A percentile compares a stretch with the other conserved stretches of the same genome.
phyloP scores from a whole-genome alignment of 2,329 filamentous ascomycete species.

The Chrysoporthe austroafricana region DNA sequence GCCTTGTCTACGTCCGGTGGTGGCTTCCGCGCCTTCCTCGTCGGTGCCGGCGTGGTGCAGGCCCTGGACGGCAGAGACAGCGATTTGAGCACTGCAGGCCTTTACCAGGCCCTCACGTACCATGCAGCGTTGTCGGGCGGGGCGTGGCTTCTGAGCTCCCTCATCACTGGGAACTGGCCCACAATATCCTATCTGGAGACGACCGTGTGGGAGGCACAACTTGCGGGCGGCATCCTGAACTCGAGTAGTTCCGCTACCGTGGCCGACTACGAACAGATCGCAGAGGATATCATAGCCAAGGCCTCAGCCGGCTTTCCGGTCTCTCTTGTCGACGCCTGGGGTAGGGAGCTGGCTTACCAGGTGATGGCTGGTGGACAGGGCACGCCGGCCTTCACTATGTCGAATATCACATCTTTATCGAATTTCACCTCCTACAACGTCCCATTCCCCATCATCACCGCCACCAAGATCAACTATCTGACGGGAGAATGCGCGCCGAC shows the following conservation, averaged over 20 bases:
- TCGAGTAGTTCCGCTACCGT: conserved; percentile 9
- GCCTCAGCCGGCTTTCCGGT: conserved; percentile 19
- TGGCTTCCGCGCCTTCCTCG: conserved; percentile 36
- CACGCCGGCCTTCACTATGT: conserved; percentile 16
- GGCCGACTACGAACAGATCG: conserved; percentile 18
- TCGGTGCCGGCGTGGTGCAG: conserved; percentile 36
- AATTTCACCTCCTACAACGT: conserved; percentile 24
- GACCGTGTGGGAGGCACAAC: conserved; percentile 19
- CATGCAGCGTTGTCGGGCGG: conserved; percentile 33
- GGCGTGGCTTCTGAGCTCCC: conserved; percentile 32
- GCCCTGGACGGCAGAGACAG: conserved; percentile 34
- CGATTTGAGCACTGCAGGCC: conserved; percentile 27
- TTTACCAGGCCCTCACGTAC: conserved; percentile 33
- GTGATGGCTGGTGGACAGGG: conserved; percentile 25
- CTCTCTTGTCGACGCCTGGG: conserved; percentile 27
- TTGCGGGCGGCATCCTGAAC: conserved; percentile 23
- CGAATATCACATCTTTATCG: conserved; percentile 15
- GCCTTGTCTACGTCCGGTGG: conserved; percentile 37
- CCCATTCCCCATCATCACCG: conserved; percentile 32
- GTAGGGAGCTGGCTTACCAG: conserved; percentile 21
- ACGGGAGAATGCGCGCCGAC: conserved; percentile 28
- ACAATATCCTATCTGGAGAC: conserved; percentile 27
- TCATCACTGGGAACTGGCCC: conserved; percentile 31
- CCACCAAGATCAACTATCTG: conserved; percentile 29
- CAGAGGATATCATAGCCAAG: conserved; percentile 19